These are phyloP conservation scores for Alternaria brassicae DNA, from an alignment of 2,329 filamentous ascomycete genomes.

Conservation along the genomic window DNA sequence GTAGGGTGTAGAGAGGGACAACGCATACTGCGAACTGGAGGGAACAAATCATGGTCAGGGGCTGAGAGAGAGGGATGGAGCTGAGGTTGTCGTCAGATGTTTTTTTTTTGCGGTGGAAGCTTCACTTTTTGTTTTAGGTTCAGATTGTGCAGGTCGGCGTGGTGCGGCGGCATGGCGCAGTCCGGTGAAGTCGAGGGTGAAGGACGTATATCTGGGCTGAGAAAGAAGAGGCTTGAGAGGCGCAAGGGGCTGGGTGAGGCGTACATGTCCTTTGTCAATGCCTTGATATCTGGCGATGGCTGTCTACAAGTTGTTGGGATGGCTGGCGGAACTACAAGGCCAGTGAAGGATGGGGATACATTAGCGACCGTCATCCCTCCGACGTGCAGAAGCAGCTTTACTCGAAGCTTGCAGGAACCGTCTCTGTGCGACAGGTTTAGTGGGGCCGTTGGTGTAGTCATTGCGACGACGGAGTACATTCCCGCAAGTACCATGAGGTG, in stretches of 20 bases:
- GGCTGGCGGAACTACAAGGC: not conserved
- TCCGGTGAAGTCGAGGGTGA: not conserved
- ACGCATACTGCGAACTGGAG: conserved; percentile 33
- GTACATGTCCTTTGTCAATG: not conserved
- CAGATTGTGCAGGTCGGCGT: not conserved
- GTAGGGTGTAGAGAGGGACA: conserved; percentile 20
- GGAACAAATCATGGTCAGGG: conserved; percentile 25
- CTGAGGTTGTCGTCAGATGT: conserved; percentile 34
- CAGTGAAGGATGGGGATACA: not conserved
- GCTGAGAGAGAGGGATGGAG: conserved; percentile 12
- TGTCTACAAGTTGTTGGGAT: conserved; percentile 1
- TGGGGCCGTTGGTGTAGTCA: conserved; percentile 18
- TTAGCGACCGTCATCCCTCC: conserved; percentile 13
- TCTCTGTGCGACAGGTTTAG: conserved; percentile 23
- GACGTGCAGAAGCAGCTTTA: conserved; percentile 28
- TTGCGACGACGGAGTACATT: conserved; percentile 27
- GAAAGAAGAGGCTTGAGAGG: not conserved
- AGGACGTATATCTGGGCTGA: not conserved
- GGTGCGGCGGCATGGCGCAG: not conserved
- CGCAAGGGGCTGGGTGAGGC: not conserved
- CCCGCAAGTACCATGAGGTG: conserved; percentile 31
- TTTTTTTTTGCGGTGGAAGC: conserved; percentile 12
- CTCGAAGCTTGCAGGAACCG: conserved; percentile 22
- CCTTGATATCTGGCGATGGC: not conserved
- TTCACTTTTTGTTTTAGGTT: conserved; percentile 30